phyloP scores from a whole-genome alignment of 2,329 filamentous ascomycete species.

The Xylaria polymorpha region DNA sequence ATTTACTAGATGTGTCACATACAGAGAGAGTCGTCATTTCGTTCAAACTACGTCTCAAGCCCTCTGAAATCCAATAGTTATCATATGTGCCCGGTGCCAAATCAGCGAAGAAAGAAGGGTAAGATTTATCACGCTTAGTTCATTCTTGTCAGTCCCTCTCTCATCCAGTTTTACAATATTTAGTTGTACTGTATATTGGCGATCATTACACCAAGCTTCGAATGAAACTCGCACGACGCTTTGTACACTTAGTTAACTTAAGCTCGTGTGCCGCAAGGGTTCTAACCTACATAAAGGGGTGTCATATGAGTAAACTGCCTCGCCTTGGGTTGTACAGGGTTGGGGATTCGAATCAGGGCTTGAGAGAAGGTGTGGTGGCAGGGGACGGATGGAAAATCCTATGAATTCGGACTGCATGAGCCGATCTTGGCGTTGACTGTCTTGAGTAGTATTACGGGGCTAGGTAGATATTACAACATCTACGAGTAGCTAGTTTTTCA shows the following conservation, averaged over 20 bases:
- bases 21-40: not conserved
- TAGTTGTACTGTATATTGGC: not conserved
- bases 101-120: not conserved
- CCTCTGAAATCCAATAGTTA: not conserved
- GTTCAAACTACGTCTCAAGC: not conserved
- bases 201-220: not conserved
- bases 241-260: not conserved
- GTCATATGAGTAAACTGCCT: slow-evolving; percentile 2
- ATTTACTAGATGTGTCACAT: too few relatives aligned
- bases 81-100: not conserved
- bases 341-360: not conserved
- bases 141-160: not conserved
- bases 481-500: not conserved
- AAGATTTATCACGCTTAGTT: not conserved
- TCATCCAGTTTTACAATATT: not conserved
- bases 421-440: not conserved
- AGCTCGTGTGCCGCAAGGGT: not conserved
- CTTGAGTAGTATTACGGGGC: not conserved
- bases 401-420: slow-evolving; percentile 7
- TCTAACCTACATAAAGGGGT: not conserved
- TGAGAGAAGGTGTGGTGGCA: not conserved
- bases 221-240: too few relatives aligned
- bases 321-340: not conserved
- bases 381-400: not conserved
- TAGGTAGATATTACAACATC: not conserved